Base-by-base conservation (phyloP, 1,284 basidiomycete species). In the Malassezia obtusa region DNA sequence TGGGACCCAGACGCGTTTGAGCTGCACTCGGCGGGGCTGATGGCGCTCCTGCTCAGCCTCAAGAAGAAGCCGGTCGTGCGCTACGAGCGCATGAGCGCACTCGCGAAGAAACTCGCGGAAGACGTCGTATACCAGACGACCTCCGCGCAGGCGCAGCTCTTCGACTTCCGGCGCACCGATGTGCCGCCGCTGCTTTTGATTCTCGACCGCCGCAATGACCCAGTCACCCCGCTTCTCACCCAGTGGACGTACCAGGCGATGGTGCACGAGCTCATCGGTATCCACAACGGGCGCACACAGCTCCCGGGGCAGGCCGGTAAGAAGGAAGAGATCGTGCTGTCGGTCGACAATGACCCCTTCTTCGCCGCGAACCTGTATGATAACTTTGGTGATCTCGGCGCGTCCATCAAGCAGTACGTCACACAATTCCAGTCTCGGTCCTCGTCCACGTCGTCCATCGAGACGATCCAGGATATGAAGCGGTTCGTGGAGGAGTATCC, bases 221-320 rank as follows among this genome's bases (percentile, higher is more conserved):
- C 94, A 2, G 89, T 98, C 14, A 98, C 94, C 0, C 94, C 94
- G 3, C 77, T 99, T n/a, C 79, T 99, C 25, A 87, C 88, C 1
- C 94, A 95, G 75, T 98, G 94, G 94, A 98, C 94, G 12, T 98
- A 98, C 76, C 92, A 98, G 75, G 94, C 94, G 1, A 96, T 98
- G 92, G 92, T 96, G 0, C 94, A 99, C 68, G 94, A 98, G 74
- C 78, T 95, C 11, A 77, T 98, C 10, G 87, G 88, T 0, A 94
- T 98, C 55, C 84, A 86, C 62, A 96, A 96, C 71, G 92, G 91
- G 15, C 81, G 94, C 25, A 56, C 53, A n/a, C 30, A 25, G 22
- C 22, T 54, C 15, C 46, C 41, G 17, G 41, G 39, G n/a, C 22
- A 41, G 37, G 57, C 40, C 37, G 36, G 38, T n/a, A 30, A 36